Base-by-base conservation (phyloP, 2,329 filamentous ascomycete genomes). In the Fusarium citri region DNA sequence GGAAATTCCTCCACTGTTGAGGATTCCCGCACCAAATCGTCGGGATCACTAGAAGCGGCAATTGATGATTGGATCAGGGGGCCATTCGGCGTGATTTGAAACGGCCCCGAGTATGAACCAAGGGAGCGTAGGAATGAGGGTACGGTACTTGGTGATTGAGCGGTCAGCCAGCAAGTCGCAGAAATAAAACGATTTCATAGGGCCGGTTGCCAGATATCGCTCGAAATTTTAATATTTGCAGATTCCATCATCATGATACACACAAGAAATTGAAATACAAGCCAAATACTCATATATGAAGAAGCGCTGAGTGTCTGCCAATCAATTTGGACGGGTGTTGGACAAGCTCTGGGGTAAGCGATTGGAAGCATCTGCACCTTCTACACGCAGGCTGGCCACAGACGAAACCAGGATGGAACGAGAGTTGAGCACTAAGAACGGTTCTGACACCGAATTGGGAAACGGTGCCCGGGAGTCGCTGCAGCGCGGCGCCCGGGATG, bases 241-340 rank as follows among this genome's bases (percentile, higher is more conserved):
- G 73, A 80, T 81, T 74, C 78, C 78, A 78, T 79, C n/a, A 59
- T 59, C 80, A 68, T n/a, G n/a, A n/a, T n/a, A 62, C 64, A 64
- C 69, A 18, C 55, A 64, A 48, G 56, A 59, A 45, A 53, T 43
- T 48, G 55, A 47, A 51, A 55, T 51, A 49, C 42, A 30, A 42
- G 56, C 20, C 47, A 31, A 12, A 8, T 51, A 37, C 18, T 37
- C 34, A 37, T 37, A 20, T 22, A 23, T 8, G 18, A 20, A 51
- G 9, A 12, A 26, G 22, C 9, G 11, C 34, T 22, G 9, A 18
- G 16, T 22, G 7, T 8, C 34, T 26, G 11, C 23, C 34, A 41
- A 51, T 51, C 31, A 16, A 41, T 22, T 64, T 67, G 69, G 73
- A 68, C 28, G 43, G 62, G 46, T 47, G 60, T 53, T 53, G 60